These are phyloP conservation scores for Fragaria iinumae DNA, from an alignment of 306 rosid species.

Conservation along the genomic window DNA sequence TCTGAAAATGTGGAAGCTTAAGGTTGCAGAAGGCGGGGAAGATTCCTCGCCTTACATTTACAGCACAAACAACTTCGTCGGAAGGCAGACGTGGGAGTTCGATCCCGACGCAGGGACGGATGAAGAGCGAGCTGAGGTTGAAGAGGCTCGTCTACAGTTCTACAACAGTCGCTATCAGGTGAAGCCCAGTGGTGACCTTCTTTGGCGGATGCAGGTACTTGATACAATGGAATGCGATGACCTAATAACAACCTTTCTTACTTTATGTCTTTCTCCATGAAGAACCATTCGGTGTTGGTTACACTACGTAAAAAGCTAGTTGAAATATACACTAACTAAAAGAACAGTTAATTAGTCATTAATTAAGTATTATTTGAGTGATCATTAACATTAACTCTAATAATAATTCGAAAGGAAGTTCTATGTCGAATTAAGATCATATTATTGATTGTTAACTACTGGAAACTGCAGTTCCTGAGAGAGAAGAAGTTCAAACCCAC, in stretches of 20 bases:
- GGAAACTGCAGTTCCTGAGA: conserved; percentile 35
- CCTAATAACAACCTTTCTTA: not conserved
- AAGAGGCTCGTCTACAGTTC: conserved; percentile 7
- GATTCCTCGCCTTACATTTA: conserved; percentile 23
- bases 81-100: conserved; percentile 23
- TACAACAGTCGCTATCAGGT: conserved; percentile 12
- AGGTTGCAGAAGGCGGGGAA: conserved; percentile 5
- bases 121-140: conserved; percentile 15
- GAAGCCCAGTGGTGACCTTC: conserved; percentile 15
- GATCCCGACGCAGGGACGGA: conserved; percentile 10
- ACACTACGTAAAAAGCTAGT: not conserved
- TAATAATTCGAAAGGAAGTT: too few species aligned
- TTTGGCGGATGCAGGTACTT: conserved; percentile 9
- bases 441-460: too few species aligned
- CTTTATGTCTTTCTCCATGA: not conserved
- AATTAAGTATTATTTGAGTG: too few species aligned
- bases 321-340: too few species aligned
- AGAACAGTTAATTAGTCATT: too few species aligned
- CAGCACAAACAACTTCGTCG: conserved; percentile 23
- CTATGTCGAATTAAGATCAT: too few species aligned
- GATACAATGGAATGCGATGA: not conserved
- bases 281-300: not conserved
- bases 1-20: conserved; percentile 5
- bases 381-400: too few species aligned
- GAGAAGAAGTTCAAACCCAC: conserved; percentile 58